Conservation (phyloP, 192 early-diverging fungal genomes). For the Coemansia sp. region DNA sequence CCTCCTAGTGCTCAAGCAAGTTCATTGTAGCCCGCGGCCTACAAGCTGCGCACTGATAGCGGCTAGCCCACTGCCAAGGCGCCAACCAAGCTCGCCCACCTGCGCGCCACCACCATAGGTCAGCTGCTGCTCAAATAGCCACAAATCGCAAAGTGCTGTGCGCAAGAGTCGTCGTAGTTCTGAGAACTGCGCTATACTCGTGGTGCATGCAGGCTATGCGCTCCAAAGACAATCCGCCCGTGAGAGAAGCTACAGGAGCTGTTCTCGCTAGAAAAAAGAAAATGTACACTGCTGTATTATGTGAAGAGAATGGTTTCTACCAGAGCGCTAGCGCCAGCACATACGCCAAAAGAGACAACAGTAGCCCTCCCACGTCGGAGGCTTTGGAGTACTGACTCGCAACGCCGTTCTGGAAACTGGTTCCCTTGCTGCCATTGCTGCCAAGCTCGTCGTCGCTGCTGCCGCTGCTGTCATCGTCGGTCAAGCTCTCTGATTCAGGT, state of each 20-base stretch:
- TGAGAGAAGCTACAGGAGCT: background rate
- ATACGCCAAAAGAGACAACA: background rate
- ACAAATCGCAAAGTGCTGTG: background rate
- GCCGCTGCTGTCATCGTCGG: background rate
- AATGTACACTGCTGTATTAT: background rate
- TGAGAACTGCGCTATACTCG: slow-evolving; percentile 1
- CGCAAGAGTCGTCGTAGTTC: background rate
- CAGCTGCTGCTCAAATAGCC: background rate
- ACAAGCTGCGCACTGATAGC: background rate
- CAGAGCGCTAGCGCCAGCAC: background rate
- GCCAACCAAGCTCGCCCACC: background rate
- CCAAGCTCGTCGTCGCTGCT: background rate
- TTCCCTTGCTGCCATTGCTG: background rate
- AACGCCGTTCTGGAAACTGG: background rate
- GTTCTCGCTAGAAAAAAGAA: background rate
- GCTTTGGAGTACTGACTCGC: background rate
- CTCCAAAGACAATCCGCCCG: background rate
- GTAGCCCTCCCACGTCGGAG: background rate
- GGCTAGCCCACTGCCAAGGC: background rate
- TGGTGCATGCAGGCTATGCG: background rate
- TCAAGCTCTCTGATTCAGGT: background rate
- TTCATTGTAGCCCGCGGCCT: background rate
- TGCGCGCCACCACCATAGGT: background rate
- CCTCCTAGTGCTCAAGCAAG: background rate
- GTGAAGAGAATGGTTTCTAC: background rate